Percentiles rank a stretch among this genome's conserved stretches.
These are phyloP conservation scores for Polygonum aviculare DNA, from an alignment of 148 eudicot species.

Conservation along the genomic window DNA sequence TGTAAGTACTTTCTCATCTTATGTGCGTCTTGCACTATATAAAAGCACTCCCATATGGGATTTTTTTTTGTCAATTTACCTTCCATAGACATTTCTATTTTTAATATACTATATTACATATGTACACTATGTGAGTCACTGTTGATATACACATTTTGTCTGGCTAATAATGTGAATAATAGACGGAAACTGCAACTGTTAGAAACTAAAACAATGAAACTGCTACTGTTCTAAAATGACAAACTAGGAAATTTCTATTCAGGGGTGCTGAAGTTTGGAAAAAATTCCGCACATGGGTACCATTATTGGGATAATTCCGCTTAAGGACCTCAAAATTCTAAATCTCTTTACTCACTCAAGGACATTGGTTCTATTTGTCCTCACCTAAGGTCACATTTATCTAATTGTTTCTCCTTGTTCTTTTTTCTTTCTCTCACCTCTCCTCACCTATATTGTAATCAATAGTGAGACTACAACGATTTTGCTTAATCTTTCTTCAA, in stretches of 20 bases:
- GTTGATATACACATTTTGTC: neutral
- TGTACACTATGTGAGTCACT: neutral
- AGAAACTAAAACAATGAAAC: neutral
- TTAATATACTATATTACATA: neutral
- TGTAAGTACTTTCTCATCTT: slow-evolving; percentile 45
- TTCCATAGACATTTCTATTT: neutral
- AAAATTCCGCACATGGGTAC: neutral
- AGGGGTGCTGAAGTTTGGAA: neutral
- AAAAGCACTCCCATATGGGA: neutral
- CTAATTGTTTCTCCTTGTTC: neutral
- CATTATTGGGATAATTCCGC: neutral
- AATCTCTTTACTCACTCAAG: neutral
- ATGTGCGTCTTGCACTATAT: neutral
- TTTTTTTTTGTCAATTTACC: neutral
- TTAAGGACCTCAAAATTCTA: neutral
- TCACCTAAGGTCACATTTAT: neutral
- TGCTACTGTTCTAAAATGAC: neutral
- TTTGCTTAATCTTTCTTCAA: neutral
- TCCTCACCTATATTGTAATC: neutral
- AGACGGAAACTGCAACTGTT: neutral
- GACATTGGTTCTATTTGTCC: neutral
- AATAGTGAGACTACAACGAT: neutral
- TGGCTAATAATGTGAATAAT: neutral
- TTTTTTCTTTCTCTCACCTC: neutral
- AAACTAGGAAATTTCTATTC: neutral